A percentile compares a stretch with the other conserved stretches of the same genome.
Evolutionary conservation across 768 basidiomycete species (phyloP).

Genomic region (Boletus huronensis): DNA sequence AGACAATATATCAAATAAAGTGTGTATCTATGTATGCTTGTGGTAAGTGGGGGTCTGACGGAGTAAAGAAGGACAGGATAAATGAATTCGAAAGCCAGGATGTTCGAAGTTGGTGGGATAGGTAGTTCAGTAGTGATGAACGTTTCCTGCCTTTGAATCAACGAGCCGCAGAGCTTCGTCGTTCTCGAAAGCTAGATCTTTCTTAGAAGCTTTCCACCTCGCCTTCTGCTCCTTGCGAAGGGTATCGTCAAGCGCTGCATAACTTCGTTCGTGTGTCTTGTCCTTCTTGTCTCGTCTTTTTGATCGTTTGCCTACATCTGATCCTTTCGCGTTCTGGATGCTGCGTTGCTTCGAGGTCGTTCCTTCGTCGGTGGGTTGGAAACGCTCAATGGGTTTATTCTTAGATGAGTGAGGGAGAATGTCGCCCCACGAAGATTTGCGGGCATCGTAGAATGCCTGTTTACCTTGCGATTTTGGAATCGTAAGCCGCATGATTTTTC

Average conservation of each 20-base stretch:
- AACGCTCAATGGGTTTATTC: constrained; percentile 66
- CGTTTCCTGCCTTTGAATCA: constrained; percentile 8
- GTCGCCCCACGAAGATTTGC: constrained; percentile 93
- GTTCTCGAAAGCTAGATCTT: constrained; percentile 2
- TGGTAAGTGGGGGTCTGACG: not conserved
- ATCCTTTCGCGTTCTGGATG: constrained; percentile 33
- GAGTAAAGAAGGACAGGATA: not conserved
- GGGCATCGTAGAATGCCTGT: constrained; percentile 90
- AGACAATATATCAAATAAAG: constrained; percentile 4
- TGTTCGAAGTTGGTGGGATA: not conserved
- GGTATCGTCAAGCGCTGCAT: constrained; percentile 30
- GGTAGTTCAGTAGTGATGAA: constrained; percentile 5
- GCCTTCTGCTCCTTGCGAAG: constrained; percentile 40
- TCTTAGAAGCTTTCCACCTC: constrained; percentile 27
- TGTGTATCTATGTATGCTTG: not conserved
- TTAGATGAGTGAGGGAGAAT: constrained; percentile 89
- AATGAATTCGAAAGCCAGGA: not conserved
- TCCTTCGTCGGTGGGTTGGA: constrained; percentile 35
- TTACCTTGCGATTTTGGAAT: constrained; percentile 95
- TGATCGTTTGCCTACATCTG: constrained; percentile 58
- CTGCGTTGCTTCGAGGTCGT: constrained; percentile 27
- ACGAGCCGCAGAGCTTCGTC: constrained; percentile 3
- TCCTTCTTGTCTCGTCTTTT: constrained; percentile 26
- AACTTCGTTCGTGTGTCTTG: constrained; percentile 23
- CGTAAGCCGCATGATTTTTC: constrained; percentile 86